Base-by-base conservation (phyloP, 1,284 basidiomycete genomes). In the Pholiota adiposa region DNA sequence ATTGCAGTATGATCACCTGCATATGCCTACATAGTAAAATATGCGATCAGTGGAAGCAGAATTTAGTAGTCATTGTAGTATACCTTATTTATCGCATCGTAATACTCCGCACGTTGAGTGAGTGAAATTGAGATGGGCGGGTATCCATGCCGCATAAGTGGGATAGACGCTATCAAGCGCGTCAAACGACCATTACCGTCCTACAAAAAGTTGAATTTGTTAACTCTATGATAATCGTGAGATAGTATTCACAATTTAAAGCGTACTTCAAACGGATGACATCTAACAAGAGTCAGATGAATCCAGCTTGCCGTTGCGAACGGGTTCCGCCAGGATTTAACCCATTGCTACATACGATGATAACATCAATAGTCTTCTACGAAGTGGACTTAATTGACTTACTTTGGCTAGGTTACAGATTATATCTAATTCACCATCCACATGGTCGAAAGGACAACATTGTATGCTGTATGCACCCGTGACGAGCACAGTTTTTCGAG, bases 231-330 rank as follows among this genome's bases (percentile, higher is more conserved):
- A 12, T 14, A 8, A 23, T 11, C 21, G 21, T 1, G 6, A 4
- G 9, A 27, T 6, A 4, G 4, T n/a, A n/a, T n/a, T n/a, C n/a
- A n/a, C n/a, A n/a, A n/a, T n/a, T n/a, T 14, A n/a, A 27, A 23
- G 27, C 54, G 50, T 67, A 77, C 78, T 43, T 81, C 76, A 36
- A 79, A 81, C 0, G 79, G 79, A 62, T 81, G 79, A 56, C 78
- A 80, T 5, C 75, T 70, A n/a, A 70, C 75, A 52, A 81, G 66
- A 0, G 75, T 71, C 3, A 80, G 68, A 58, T 81, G 79, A 2
- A 79, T 63, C 79, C 79, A 81, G 19, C 77, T 78, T 23, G 79
- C 77, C 0, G 74, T 75, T 11, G 77, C 75, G 58, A 79, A 81
- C 8, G 78, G 77, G 56, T 80, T 79, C 33, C 61, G 54, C 68